Conservation (phyloP, 2,329 filamentous ascomycete species). For the Aspergillus awamori region DNA sequence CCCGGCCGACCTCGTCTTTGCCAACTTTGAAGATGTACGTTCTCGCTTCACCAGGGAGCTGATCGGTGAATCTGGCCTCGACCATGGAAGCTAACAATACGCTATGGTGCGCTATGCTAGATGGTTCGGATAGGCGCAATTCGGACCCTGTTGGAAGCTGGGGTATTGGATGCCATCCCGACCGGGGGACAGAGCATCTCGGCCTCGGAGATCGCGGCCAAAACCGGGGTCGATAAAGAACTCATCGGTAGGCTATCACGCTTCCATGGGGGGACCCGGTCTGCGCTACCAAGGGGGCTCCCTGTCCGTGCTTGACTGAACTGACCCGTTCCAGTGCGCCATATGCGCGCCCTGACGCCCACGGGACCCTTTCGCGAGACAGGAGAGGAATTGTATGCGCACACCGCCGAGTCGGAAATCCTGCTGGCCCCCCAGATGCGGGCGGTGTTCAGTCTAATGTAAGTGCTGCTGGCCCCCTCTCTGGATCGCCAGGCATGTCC, state of each 20-base stretch:
- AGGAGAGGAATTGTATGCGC: conserved; percentile 23
- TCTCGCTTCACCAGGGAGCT: no score
- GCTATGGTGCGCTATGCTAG: neutral
- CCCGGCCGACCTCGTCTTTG: conserved; percentile 25
- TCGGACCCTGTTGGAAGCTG: conserved; percentile 24
- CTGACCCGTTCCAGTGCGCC: conserved; percentile 16
- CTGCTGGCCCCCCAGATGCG: conserved; percentile 19
- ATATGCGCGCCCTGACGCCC: conserved; percentile 24
- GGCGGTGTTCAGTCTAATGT: conserved; percentile 20
- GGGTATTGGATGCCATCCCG: conserved; percentile 27
- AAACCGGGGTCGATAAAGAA: conserved; percentile 16
- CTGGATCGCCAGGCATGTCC: neutral
- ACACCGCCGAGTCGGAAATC: conserved; percentile 25
- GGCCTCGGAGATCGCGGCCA: conserved; percentile 13
- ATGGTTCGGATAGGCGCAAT: conserved; percentile 20
- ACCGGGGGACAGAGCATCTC: conserved; percentile 19
- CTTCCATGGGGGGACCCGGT: no score
- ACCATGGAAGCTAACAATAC: neutral
- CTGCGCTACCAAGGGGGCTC: neutral
- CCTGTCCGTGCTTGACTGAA: neutral
- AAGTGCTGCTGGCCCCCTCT: neutral
- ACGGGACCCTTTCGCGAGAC: conserved; percentile 24
- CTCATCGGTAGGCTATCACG: conserved; percentile 5
- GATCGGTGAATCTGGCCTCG: neutral
- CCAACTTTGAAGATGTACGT: conserved; percentile 20